Evolutionary conservation across 129 eudicot genomes (phyloP).

Genomic region (Centrapalus pauciflorus): DNA sequence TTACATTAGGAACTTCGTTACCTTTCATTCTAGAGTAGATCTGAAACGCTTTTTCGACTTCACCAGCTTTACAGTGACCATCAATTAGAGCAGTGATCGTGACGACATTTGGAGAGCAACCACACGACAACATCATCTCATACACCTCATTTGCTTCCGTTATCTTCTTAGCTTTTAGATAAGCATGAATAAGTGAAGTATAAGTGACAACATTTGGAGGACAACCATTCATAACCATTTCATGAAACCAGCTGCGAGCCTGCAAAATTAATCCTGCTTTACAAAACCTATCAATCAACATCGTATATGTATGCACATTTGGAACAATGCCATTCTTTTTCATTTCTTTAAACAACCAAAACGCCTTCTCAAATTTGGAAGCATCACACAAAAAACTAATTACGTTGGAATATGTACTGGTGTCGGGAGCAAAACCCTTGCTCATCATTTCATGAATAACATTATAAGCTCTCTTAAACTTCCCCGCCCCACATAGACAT

Average conservation of each 20-base stretch:
- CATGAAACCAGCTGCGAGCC: constrained; percentile 75
- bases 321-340: constrained; percentile 68
- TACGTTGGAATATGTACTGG: constrained; percentile 70
- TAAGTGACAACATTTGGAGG: constrained; percentile 89
- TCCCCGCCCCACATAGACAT: constrained; percentile 76
- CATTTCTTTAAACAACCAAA: constrained; percentile 70
- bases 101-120: constrained; percentile 72
- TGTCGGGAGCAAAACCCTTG: constrained; percentile 82
- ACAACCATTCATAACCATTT: constrained; percentile 72
- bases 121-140: constrained; percentile 68
- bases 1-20: constrained; percentile 39
- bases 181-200: constrained; percentile 82
- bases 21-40: constrained; percentile 83
- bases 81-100: constrained; percentile 82
- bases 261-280: constrained; percentile 79
- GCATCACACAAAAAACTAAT: constrained; percentile 66
- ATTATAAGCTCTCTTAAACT: constrained; percentile 67
- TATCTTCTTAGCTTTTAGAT: constrained; percentile 68
- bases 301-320: constrained; percentile 81
- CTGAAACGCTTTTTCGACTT: constrained; percentile 64
- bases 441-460: constrained; percentile 76
- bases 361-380: constrained; percentile 71
- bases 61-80: constrained; percentile 82
- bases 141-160: constrained; percentile 63
- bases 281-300: constrained; percentile 85